Conservation (phyloP, 1,284 basidiomycete genomes). For the Trichosporon ovoides region DNA sequence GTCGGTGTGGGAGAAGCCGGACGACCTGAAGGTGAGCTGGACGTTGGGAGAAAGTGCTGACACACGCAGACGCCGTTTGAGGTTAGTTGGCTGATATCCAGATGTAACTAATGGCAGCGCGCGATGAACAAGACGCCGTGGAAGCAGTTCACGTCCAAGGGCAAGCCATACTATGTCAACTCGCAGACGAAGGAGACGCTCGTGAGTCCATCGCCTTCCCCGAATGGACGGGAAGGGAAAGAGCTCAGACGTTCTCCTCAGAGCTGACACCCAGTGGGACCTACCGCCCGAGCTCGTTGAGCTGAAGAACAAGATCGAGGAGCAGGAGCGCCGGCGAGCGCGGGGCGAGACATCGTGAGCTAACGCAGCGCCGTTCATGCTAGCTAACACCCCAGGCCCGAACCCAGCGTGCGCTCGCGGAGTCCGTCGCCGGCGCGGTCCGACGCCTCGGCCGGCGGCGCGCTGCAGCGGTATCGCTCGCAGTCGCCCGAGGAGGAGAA, state of each 20-base stretch:
- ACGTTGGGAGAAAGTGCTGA: constrained; percentile 1
- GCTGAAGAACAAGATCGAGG: constrained; percentile 74
- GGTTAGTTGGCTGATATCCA: constrained; percentile 50
- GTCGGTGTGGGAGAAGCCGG: constrained; percentile 51
- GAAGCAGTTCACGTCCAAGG: constrained; percentile 87
- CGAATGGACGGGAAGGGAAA: neutral
- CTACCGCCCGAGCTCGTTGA: constrained; percentile 81
- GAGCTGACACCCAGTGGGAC: constrained; percentile 62
- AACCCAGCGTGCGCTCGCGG: constrained; percentile 3
- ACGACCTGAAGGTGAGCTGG: constrained; percentile 41
- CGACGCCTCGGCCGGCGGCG: constrained; percentile 9
- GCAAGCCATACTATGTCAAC: constrained; percentile 88
- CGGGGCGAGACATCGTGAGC: constrained; percentile 30
- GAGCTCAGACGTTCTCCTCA: too few species aligned
- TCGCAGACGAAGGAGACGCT: constrained; percentile 50
- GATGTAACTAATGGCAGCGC: constrained; percentile 53
- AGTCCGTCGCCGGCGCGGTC: constrained; percentile 9
- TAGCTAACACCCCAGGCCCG: constrained; percentile 11
- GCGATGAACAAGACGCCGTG: constrained; percentile 80
- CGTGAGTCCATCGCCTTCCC: constrained; percentile 13
- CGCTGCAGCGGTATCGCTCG: constrained; percentile 6
- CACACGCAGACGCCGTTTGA: constrained; percentile 79
- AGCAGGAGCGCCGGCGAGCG: constrained; percentile 53
- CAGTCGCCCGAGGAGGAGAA: constrained; percentile 16
- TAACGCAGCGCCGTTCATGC: too few species aligned